Conservation (phyloP, 495 filamentous ascomycete genomes). For the Trichoderma virens region DNA sequence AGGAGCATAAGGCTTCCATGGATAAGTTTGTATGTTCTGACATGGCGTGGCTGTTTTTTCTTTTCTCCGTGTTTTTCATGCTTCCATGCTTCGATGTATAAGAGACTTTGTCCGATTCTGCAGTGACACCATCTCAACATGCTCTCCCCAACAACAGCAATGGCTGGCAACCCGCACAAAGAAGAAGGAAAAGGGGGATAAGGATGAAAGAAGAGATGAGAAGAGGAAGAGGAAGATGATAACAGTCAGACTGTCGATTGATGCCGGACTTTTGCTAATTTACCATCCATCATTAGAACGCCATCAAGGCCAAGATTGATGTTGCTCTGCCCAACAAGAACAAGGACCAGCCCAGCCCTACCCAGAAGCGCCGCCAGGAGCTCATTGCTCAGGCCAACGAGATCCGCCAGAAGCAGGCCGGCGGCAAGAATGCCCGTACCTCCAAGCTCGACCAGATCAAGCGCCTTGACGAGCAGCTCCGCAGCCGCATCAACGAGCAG, state of each 20-base stretch:
- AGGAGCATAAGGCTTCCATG: constrained; percentile 66
- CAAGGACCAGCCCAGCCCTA: constrained; percentile 66
- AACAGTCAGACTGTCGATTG: background rate
- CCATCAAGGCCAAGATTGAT: constrained; percentile 78
- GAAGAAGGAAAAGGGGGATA: background rate
- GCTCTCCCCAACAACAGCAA: too few relatives aligned
- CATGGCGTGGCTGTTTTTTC: background rate
- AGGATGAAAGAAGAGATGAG: background rate
- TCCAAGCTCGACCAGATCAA: constrained; percentile 79
- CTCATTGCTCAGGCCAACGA: constrained; percentile 61
- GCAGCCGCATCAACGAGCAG: constrained; percentile 71
- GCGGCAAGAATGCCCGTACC: constrained; percentile 69
- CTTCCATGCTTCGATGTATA: background rate
- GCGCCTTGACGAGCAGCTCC: constrained; percentile 72
- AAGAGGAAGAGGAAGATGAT: background rate
- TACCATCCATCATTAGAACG: constrained; percentile 52
- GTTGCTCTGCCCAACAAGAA: constrained; percentile 56
- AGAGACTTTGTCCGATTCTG: too few relatives aligned
- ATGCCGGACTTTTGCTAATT: background rate
- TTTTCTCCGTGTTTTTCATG: background rate
- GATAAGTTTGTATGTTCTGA: constrained; percentile 62
- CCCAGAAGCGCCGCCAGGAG: constrained; percentile 70
- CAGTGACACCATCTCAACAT: too few relatives aligned
- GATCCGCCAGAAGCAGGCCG: constrained; percentile 75
- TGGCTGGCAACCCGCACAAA: too few relatives aligned